Conservation (phyloP, 495 filamentous ascomycete genomes). For the Penicillium pulvis region DNA sequence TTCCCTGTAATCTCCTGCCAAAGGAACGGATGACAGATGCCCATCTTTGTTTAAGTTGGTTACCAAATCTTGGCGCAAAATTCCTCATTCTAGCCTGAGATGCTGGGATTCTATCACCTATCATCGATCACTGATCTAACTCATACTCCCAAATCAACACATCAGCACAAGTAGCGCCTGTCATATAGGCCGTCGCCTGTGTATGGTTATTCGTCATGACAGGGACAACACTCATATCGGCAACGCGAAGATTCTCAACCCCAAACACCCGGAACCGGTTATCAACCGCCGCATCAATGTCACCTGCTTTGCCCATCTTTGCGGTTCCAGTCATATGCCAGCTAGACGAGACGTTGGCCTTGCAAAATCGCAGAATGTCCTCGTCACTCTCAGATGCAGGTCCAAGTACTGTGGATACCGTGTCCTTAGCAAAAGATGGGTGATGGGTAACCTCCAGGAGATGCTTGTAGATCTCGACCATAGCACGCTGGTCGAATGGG, state of each 20-base stretch:
- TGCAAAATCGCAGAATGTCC: slow-evolving; percentile 54
- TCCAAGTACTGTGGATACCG: slow-evolving; percentile 38
- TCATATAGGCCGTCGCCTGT: slow-evolving; percentile 41
- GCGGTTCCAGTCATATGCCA: slow-evolving; percentile 65
- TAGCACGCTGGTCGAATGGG: slow-evolving; percentile 57
- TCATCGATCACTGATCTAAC: slow-evolving; percentile 12
- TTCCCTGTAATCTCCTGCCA: background rate
- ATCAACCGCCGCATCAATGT: slow-evolving; percentile 56
- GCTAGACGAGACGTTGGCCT: slow-evolving; percentile 28
- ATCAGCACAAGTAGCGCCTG: slow-evolving; percentile 34
- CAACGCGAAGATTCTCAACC: slow-evolving; percentile 58
- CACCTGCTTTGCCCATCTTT: slow-evolving; percentile 59
- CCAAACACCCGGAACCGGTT: slow-evolving; percentile 56
- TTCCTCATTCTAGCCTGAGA: background rate
- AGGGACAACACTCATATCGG: slow-evolving; percentile 67
- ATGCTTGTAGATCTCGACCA: slow-evolving; percentile 55
- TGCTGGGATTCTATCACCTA: background rate
- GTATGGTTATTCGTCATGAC: slow-evolving; percentile 51
- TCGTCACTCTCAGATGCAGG: slow-evolving; percentile 57
- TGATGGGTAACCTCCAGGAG: slow-evolving; percentile 44
- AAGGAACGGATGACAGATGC: background rate
- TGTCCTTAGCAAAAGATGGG: slow-evolving; percentile 50
- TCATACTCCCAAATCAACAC: slow-evolving; percentile 29
- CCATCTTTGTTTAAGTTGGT: background rate
- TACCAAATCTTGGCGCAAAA: background rate